Base-by-base conservation (phyloP, 306 rosid genomes). In the Coriaria nepalensis region DNA sequence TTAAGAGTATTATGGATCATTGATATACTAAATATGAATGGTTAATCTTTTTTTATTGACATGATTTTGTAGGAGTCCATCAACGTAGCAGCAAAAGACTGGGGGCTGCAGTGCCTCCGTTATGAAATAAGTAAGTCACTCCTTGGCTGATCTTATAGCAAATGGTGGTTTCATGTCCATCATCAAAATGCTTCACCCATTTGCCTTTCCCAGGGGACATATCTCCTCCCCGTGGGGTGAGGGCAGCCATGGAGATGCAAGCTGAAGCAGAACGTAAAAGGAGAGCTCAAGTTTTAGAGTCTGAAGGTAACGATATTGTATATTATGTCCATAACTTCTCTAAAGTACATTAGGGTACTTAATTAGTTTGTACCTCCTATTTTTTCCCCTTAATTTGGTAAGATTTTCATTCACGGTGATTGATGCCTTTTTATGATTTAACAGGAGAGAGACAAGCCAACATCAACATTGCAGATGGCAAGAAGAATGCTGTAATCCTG, bases 241-340 rank as follows among this genome's bases (percentile, higher is more conserved):
- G 82, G 72, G 92, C 81, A 40, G 82, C 98, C 42, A 90, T 90
- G 98, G 95, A 90, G 71, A 79, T 85, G 98, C 98, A 90, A 75
- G 98, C 98, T 8, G 98, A 85, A 68, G 98, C 98, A 47, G 98
- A 90, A 62, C 75, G 98, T 49, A 85, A 79, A 62, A 90, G 73
- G 81, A 81, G 97, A 73, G 95, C 95, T 67, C 95, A 84, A 71
- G 79, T 90, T 65, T 95, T 90, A 33, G 97, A 81, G 56, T 90
- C 97, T 13, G 97, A 90, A 79, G 97, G 97, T 84, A 52, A 59
- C 42, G 51, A 50, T 40, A 10, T 35, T 5, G 52, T 54, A 57
- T 49, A 42, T 40, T 45, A 35, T 55, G 61, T 37, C 40, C 45
- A 36, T 43, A 60, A 15, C 32, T 13, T 53, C 8, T 15, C 5